Base-by-base conservation (phyloP, 305 asterid genomes). In the Solanum hybrid region DNA sequence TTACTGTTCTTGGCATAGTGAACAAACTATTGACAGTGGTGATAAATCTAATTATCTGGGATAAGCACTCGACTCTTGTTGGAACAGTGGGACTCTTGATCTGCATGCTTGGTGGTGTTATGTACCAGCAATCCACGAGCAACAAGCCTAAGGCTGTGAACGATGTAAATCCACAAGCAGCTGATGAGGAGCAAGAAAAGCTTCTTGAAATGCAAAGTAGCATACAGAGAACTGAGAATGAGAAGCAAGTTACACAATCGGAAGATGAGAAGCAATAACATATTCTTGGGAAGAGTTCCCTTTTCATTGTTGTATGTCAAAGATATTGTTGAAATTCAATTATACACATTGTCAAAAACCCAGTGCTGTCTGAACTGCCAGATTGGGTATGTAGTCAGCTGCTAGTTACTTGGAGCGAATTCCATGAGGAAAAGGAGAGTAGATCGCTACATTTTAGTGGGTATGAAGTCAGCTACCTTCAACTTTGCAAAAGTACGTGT, bases 1-100 rank as follows among this genome's bases (percentile, higher is more conserved):
- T 97, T 91, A 97, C 99, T 37, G 99, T 97, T 90, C 98, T 97
- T 73, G 98, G 99, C 88, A 95, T 97, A 87, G 98, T 97, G 64
- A 97, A 97, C 94, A 97, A 97, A 86, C 92, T 97, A 14, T 92
- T 97, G 93, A 97, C 99, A 4, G 99, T 97, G 78, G 98, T 97
- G 90, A 97, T 97, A 88, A 97, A 97, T 93, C 93, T 96, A 3
- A 89, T 96, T 13, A 91, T 97, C 88, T 97, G 99, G 99, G 99
- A 97, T 86, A 97, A 97, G 87, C 99, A 97, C 89, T 95, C 99
- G 5, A 95, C 98, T 26, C 69, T 95, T 66, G 92, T 96, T 92
- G 98, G 99, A 31, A 97, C 99, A 17, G 90, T 96, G 6, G 99
- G 99, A 36, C 97, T 97, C 71, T 89, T 97, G 93, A 94, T 96